phyloP scores from a whole-genome alignment of 2,329 filamentous ascomycete species.

The Hortaea werneckii region DNA sequence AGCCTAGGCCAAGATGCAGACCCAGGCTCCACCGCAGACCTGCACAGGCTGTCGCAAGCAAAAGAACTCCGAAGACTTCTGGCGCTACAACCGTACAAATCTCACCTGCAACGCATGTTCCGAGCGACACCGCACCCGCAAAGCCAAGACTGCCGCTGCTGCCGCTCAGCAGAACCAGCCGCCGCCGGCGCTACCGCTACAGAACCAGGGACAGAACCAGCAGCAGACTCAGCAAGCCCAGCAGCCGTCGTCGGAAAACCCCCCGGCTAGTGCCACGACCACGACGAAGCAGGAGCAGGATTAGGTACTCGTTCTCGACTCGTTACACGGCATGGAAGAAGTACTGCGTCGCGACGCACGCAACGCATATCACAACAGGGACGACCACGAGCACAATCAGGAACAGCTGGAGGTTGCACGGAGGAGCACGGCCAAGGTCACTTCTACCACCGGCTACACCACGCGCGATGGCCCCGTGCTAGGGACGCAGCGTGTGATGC shows the following conservation, averaged over 20 bases:
- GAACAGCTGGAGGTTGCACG: no score
- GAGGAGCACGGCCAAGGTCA: no score
- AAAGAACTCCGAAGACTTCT: constrained; percentile 2
- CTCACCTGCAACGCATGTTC: constrained; percentile 8
- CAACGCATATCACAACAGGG: no score
- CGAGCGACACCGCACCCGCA: constrained; percentile 5
- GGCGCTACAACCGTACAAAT: constrained; percentile 5
- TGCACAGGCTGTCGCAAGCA: constrained; percentile 8
- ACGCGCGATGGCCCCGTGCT: no score
- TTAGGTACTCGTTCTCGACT: background rate
- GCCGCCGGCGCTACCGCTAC: no score
- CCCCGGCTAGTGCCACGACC: background rate
- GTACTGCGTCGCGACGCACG: background rate
- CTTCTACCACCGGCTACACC: no score
- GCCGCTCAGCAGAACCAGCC: no score
- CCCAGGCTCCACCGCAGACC: constrained; percentile 1
- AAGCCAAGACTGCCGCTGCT: constrained; percentile 1
- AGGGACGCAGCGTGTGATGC: no score
- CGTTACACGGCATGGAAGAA: background rate
- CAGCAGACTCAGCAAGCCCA: no score
- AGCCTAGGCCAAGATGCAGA: background rate
- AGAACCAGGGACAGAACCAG: background rate
- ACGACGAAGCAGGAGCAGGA: background rate
- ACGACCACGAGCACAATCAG: no score
- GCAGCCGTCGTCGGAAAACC: background rate